Evolutionary conservation across 208 protist genomes (phyloP), one percentile per base, ranked within the genome.

Genomic region (Balamuthia mandrillaris): DNA sequence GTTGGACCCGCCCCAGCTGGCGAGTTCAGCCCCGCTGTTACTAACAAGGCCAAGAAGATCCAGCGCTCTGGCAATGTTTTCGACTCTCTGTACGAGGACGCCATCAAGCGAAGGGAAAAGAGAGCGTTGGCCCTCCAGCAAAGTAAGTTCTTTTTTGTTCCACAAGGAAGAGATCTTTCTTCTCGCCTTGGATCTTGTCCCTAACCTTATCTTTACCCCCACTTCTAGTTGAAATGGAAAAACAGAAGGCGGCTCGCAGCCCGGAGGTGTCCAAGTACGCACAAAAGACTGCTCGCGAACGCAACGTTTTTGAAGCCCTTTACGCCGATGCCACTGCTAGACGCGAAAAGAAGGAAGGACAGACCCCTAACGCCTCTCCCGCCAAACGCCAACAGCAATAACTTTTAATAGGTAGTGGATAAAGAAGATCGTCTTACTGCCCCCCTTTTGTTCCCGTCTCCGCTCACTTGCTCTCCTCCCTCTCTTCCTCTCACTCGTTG

Each of bases 61-160:
- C 24, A 45, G 7, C 66, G 66, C 1, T 56, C 39, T 10, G 66
- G 66, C 45, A 52, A 77, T 12, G 66, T 77, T 44, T 77, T 77
- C 45, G 66, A 77, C 24, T 77, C 66, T 16, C 66, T 77, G 21
- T 77, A 77, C 66, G 52, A 77, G 21, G 66, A 77, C 31, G 66
- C 66, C 12, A 29, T 77, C 7, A 35, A 77, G 24, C 45, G 66
- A 44, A 24, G 66, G 14, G 66, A 77, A 39, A 77, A 77, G 29
- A 2, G 27, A 16, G 52, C 45, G 66, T 44, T 54, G 29, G 52
- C 45, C 41, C 66, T 42, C 0, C 41, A 77, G 66, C 66, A 77
- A 39, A 24, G 65, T 75, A 75, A 24, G 16, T 14, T 66, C 31
- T n/a, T n/a, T n/a, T n/a, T n/a, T n/a, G n/a, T n/a, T n/a, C n/a